A percentile compares a stretch with the other conserved stretches of the same genome.
These are phyloP conservation scores for Penicillium sp. DNA, from an alignment of 2,329 filamentous ascomycete species.

Conservation along the genomic window DNA sequence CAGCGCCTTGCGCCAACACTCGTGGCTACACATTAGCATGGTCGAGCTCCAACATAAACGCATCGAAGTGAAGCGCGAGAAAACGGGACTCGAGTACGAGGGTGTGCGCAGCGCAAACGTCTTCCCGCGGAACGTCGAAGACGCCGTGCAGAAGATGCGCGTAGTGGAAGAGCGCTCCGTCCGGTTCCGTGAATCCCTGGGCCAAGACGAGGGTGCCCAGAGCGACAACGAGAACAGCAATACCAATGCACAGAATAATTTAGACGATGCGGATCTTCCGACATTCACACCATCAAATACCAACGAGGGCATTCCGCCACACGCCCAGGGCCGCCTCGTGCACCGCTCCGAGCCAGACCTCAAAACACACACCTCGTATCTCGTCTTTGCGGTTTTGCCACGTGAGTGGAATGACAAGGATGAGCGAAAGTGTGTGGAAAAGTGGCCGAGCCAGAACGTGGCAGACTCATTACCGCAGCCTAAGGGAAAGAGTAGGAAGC, in stretches of 20 bases:
- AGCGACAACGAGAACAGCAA: slow-evolving; percentile 24
- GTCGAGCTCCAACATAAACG: slow-evolving; percentile 82
- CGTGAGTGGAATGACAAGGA: slow-evolving; percentile 82
- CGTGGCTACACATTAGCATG: slow-evolving; percentile 93
- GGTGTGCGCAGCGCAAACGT: slow-evolving; percentile 70
- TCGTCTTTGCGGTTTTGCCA: slow-evolving; percentile 91
- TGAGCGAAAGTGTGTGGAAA: slow-evolving; percentile 69
- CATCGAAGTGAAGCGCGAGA: slow-evolving; percentile 81
- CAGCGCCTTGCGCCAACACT: slow-evolving; percentile 75
- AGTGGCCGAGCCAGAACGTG: slow-evolving; percentile 68
- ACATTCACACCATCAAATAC: slow-evolving; percentile 13
- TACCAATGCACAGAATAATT: slow-evolving; percentile 21
- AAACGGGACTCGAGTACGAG: slow-evolving; percentile 74
- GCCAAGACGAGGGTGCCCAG: slow-evolving; percentile 18
- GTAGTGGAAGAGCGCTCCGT: slow-evolving; percentile 73
- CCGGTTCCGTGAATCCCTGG: slow-evolving; percentile 61
- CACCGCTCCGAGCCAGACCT: slow-evolving; percentile 85
- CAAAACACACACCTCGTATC: slow-evolving; percentile 96
- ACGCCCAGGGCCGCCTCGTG: slow-evolving; percentile 76
- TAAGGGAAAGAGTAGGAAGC: slow-evolving; percentile 44
- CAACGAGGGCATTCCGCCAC: slow-evolving; percentile 54
- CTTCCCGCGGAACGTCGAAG: slow-evolving; percentile 70
- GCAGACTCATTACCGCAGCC: slow-evolving; percentile 26
- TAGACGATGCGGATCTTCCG: slow-evolving; percentile 30
- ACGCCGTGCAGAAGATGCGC: slow-evolving; percentile 75